phyloP scores from a whole-genome alignment of 148 eudicot species.

The Silene latifolia region DNA sequence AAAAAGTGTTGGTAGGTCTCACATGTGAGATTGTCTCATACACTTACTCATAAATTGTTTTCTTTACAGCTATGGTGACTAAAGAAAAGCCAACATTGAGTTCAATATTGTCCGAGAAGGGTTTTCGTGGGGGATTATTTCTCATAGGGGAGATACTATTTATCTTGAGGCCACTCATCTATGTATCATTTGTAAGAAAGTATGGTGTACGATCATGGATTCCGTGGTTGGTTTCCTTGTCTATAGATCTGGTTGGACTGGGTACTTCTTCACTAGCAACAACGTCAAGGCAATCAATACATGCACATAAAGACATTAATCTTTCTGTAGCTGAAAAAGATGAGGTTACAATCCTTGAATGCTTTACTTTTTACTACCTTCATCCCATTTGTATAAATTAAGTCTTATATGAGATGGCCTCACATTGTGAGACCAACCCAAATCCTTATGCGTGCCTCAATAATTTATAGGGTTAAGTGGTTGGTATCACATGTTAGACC shows the following conservation, averaged over 20 bases:
- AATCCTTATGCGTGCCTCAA: not conserved
- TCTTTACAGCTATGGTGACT: conserved; percentile 31
- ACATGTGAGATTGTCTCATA: not conserved
- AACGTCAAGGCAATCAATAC: conserved; percentile 23
- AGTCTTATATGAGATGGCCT: not conserved
- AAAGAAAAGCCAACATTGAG: conserved; percentile 53
- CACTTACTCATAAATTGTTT: not conserved
- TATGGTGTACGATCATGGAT: conserved; percentile 85
- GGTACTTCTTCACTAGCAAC: conserved; percentile 45
- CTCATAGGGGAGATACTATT: conserved; percentile 65
- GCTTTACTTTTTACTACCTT: not conserved
- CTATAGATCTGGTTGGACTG: conserved; percentile 60
- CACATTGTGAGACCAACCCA: not conserved
- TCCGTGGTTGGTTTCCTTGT: conserved; percentile 78
- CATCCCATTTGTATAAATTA: not conserved
- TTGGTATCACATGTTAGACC: not conserved
- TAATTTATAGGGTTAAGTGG: not conserved
- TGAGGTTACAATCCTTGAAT: conserved; percentile 51
- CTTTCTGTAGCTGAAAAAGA: conserved; percentile 62
- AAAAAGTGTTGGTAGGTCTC: not conserved
- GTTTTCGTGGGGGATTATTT: conserved; percentile 59
- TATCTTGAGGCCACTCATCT: conserved; percentile 79
- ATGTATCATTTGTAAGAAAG: conserved; percentile 71
- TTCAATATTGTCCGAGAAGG: conserved; percentile 66
- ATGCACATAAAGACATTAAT: conserved; percentile 33